phyloP scores from a whole-genome alignment of 305 asterid species.

The Andrographis paniculata region DNA sequence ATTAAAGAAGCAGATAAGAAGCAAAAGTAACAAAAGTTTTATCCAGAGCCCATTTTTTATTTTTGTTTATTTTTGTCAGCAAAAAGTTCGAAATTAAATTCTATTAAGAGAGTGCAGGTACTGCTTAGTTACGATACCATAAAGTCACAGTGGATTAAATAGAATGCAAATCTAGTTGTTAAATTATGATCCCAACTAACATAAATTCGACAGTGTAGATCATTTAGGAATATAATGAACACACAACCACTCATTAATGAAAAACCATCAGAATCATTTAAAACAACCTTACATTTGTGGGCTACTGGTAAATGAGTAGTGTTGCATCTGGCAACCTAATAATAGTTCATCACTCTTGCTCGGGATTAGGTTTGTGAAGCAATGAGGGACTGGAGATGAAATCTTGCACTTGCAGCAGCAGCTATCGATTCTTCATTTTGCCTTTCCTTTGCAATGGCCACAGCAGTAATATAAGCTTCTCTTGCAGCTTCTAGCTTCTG shows the following conservation, averaged over 20 bases:
- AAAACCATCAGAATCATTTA: conserved; percentile 14
- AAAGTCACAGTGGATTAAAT: not conserved
- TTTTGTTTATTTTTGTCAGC: too few species aligned
- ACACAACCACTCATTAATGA: conserved; percentile 8
- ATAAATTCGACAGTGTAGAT: conserved; percentile 4
- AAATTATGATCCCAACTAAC: conserved; percentile 13
- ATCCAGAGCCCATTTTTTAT: not conserved
- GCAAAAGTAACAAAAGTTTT: not conserved
- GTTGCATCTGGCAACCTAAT: conserved; percentile 2
- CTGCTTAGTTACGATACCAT: not conserved
- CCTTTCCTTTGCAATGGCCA: conserved; percentile 62
- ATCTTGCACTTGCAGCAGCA: conserved; percentile 73
- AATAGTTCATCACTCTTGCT: not conserved
- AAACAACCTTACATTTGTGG: conserved; percentile 11
- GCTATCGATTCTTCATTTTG: conserved; percentile 70
- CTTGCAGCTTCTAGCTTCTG: conserved; percentile 69
- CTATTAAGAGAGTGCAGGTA: too few species aligned
- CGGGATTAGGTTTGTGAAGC: conserved; percentile 14
- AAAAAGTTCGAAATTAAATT: too few species aligned
- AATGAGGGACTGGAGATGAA: conserved; percentile 56
- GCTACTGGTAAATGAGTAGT: conserved; percentile 1
- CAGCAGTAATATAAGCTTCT: conserved; percentile 66
- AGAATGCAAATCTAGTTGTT: conserved; percentile 15
- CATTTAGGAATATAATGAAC: not conserved
- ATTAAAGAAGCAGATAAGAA: not conserved